These are phyloP conservation scores for Torulaspora globosa DNA, from an alignment of 1,139 yeast genomes.

Conservation along the genomic window DNA sequence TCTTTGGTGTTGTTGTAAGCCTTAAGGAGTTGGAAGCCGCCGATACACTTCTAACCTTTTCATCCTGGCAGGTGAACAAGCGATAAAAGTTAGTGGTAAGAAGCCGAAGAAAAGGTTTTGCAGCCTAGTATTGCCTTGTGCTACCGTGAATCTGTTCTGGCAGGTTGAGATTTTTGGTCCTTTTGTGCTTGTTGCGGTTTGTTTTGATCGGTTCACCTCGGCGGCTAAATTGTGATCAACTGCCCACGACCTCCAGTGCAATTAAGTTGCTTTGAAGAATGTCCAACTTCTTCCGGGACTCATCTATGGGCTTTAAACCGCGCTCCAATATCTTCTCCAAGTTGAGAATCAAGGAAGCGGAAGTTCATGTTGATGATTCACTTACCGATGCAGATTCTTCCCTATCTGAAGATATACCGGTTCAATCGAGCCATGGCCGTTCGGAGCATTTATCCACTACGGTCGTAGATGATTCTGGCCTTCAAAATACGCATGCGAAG, in stretches of 20 bases:
- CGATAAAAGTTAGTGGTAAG: not conserved
- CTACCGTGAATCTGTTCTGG: not conserved
- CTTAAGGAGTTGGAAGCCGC: not conserved
- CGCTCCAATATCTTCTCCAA: slow-evolving; percentile 34
- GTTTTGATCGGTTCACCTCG: not conserved
- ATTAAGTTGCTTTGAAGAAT: slow-evolving; percentile 12
- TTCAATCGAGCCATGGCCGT: slow-evolving; percentile 6
- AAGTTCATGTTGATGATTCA: slow-evolving; percentile 5
- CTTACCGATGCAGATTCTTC: slow-evolving; percentile 15
- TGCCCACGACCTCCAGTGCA: not conserved
- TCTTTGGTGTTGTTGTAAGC: not conserved
- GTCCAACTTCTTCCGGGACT: slow-evolving; percentile 36
- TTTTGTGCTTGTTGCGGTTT: not conserved
- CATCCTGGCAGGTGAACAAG: not conserved
- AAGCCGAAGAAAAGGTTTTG: not conserved
- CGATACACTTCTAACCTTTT: not conserved
- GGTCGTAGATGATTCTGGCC: slow-evolving; percentile 5
- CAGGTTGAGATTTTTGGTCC: not conserved
- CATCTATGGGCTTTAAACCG: slow-evolving; percentile 31
- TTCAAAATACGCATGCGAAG: not conserved
- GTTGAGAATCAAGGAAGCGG: slow-evolving; percentile 23
- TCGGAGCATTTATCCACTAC: slow-evolving; percentile 18
- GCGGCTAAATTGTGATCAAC: slow-evolving; percentile 2
- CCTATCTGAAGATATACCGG: slow-evolving; percentile 15
- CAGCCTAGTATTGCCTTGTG: not conserved